Conservation (phyloP, 2,329 filamentous ascomycete species). For the Aspergillus caelatus region DNA sequence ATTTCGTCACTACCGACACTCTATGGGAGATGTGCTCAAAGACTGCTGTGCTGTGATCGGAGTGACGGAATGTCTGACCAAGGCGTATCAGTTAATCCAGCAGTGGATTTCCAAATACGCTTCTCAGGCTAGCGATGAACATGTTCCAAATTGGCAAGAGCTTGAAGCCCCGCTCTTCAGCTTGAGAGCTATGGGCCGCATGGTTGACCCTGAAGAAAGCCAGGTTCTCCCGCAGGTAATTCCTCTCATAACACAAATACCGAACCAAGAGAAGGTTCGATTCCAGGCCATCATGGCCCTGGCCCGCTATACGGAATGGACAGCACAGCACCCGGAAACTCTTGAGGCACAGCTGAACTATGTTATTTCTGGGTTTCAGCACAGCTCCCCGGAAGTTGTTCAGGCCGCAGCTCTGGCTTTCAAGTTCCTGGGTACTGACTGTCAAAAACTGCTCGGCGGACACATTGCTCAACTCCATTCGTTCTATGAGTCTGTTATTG, state of each 20-base stretch:
- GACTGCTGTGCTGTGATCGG: conserved; percentile 97
- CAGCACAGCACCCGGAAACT: conserved; percentile 87
- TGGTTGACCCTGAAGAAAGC: conserved; percentile 88
- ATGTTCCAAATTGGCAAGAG: conserved; percentile 93
- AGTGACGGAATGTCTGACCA: conserved; percentile 84
- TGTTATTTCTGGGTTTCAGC: conserved; percentile 89
- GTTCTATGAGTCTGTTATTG: conserved; percentile 89
- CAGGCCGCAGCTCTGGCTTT: conserved; percentile 90
- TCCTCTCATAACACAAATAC: conserved; percentile 89
- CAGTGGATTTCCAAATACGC: conserved; percentile 85
- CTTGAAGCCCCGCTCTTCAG: conserved; percentile 94
- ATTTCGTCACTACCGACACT: conserved; percentile 93
- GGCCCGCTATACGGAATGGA: conserved; percentile 97
- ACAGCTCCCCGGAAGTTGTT: conserved; percentile 85
- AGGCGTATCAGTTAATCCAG: conserved; percentile 84
- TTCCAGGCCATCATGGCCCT: conserved; percentile 98
- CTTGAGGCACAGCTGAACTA: conserved; percentile 92
- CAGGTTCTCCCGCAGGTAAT: conserved; percentile 89
- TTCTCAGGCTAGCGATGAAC: conserved; percentile 69
- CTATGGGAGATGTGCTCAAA: conserved; percentile 97
- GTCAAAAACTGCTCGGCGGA: conserved; percentile 78
- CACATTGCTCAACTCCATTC: conserved; percentile 85
- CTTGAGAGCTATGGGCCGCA: conserved; percentile 92
- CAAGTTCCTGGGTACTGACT: conserved; percentile 97
- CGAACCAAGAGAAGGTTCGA: conserved; percentile 94